These are phyloP conservation scores for Oryza glumipatula DNA, from an alignment of 176 grass and related monocot genomes.

Conservation along the genomic window DNA sequence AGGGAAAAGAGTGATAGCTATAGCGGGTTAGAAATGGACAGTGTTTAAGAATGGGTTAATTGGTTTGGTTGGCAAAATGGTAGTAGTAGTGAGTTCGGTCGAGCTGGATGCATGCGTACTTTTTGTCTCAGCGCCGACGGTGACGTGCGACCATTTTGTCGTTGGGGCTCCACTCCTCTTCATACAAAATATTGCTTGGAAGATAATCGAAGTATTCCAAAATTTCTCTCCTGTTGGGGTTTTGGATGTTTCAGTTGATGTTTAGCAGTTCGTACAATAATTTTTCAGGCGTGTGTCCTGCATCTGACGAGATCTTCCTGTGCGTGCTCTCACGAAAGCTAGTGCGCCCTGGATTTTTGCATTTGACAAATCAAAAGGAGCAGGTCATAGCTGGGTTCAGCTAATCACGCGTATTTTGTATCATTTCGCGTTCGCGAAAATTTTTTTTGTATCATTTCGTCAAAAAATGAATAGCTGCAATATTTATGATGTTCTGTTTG, in stretches of 20 bases:
- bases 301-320: constrained; percentile 19
- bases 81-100: constrained; percentile 46
- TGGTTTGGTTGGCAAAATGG: constrained; percentile 33
- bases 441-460: not conserved
- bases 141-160: constrained; percentile 61
- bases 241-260: not conserved
- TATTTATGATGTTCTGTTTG: not conserved
- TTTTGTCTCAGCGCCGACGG: constrained; percentile 48
- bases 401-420: not conserved
- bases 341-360: not conserved
- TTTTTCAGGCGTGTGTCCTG: not conserved
- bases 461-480: not conserved
- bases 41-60: constrained; percentile 21
- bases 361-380: constrained; percentile 18
- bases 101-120: constrained; percentile 45
- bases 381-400: constrained; percentile 26
- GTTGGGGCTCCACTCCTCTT: constrained; percentile 39
- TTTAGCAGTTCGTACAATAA: too few relatives aligned
- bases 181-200: constrained; percentile 39
- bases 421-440: not conserved
- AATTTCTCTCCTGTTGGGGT: not conserved
- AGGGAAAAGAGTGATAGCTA: not conserved
- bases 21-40: not conserved
- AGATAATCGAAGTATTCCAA: constrained; percentile 29
- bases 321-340: constrained; percentile 38